Evolutionary conservation across 345 rosid genomes (phyloP), one percentile per base, ranked within the genome.

Genomic region (Brassica carinata): DNA sequence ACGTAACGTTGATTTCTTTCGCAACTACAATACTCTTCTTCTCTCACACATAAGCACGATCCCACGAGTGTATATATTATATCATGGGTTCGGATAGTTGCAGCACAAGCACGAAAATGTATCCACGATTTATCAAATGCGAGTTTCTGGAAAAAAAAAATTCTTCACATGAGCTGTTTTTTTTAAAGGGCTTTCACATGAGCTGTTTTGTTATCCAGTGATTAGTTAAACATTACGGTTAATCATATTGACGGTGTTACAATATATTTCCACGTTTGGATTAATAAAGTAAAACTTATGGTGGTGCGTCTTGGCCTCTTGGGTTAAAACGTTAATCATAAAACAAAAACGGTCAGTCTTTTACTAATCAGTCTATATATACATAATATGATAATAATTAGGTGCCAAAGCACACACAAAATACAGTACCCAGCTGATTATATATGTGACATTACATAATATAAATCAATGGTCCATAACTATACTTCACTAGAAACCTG

Each of bases 381-480:
- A 18, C 53, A 77, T 69, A 69, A 23, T 58, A 58, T 58, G 64
- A 58, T 23, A 58, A 18, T 62, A 6, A 62, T 8, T 23, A 23
- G 26, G 55, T 30, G 70, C 26, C 29, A 18, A 77, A 45, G 58
- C 23, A 71, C 81, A 71, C 68, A 10, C 61, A 33, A 27, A 29
- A 57, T 18, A 18, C 9, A 9, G 36, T 72, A 51, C 13, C 23
- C 9, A 30, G 73, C 10, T 18, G 55, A 57, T 34, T 10, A 7
- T 7, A 3, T 15, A n/a, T 40, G 36, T 62, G 66, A 55, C 30
- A 48, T 29, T 34, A 11, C 77, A 19, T 18, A 17, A 66, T 66
- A 66, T 66, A 14, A 40, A 67, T 59, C 64, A 79, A 48, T 59
- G 82, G 82, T 79, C 69, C 63, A 67, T 79, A 57, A 66, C 51